phyloP scores from a whole-genome alignment of 2,329 filamentous ascomycete species.

The Fusarium sp. region DNA sequence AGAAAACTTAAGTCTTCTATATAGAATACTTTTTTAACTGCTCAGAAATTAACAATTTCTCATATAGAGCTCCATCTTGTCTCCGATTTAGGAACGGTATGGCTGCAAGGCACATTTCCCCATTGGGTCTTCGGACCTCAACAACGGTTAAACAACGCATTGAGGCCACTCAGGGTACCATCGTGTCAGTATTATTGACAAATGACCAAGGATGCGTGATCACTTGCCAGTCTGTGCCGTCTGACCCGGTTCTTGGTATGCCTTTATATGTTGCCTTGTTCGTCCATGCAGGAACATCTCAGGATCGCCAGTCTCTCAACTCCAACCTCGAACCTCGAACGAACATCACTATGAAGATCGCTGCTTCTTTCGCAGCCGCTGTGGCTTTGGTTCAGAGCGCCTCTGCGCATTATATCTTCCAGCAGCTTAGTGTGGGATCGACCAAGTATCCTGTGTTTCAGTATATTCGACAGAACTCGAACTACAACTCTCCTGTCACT shows the following conservation, averaged over 20 bases:
- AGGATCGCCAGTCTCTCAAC: neutral
- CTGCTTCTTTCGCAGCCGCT: neutral
- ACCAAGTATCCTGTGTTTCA: constrained; percentile 5
- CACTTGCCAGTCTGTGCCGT: neutral
- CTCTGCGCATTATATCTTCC: constrained; percentile 14
- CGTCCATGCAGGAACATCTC: neutral
- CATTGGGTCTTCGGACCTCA: neutral
- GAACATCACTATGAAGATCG: neutral
- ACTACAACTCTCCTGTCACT: constrained; percentile 20
- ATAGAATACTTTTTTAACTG: too few species aligned
- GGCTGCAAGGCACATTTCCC: neutral
- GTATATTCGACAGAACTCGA: constrained; percentile 18
- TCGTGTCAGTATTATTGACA: neutral
- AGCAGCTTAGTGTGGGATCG: constrained; percentile 8
- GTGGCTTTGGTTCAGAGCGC: neutral
- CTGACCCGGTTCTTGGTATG: neutral
- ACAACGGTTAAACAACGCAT: neutral
- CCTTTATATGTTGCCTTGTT: neutral
- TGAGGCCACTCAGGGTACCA: neutral
- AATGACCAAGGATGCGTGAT: neutral
- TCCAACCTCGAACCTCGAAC: rapidly evolving
- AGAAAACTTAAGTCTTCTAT: too few species aligned
- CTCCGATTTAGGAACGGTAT: neutral
- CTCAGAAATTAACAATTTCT: rapidly evolving
- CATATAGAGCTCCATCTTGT: too few species aligned